These are phyloP conservation scores for Metschnikowia lochheadii DNA, from an alignment of 805 yeast species.

Conservation along the genomic window DNA sequence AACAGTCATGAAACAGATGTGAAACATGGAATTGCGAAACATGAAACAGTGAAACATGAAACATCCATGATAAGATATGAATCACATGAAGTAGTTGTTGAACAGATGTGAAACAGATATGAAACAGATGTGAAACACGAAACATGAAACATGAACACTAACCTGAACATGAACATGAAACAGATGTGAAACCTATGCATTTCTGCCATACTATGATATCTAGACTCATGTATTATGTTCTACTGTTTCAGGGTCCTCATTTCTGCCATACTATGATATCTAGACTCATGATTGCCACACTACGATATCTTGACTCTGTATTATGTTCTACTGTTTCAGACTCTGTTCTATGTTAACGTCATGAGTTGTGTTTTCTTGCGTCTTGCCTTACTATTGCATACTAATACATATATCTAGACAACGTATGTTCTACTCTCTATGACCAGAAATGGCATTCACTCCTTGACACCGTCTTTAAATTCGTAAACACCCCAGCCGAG, in stretches of 20 bases:
- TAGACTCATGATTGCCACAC: no score
- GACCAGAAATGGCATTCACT: neutral
- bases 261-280: no score
- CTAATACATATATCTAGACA: neutral
- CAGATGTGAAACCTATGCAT: neutral
- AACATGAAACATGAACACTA: no score
- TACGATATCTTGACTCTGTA: no score
- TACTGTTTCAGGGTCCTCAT: no score
- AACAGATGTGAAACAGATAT: neutral
- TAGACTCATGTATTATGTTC: no score
- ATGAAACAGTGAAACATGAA: neutral
- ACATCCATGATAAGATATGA: neutral
- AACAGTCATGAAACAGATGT: neutral
- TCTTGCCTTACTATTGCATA: neutral
- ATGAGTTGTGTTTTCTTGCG: no score
- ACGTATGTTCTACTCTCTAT: neutral
- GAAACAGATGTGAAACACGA: neutral
- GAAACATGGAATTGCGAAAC: neutral
- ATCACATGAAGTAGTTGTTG: neutral
- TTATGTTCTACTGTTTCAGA: neutral
- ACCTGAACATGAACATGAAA: no score
- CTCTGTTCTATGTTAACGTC: no score
- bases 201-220: no score
- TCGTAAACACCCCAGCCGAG: constrained; percentile 72
- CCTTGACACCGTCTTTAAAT: constrained; percentile 24